Percentiles rank a stretch among this genome's conserved stretches.
Evolutionary conservation across 768 basidiomycete genomes (phyloP).

Genomic region (Lactarius pseudohatsudake): DNA sequence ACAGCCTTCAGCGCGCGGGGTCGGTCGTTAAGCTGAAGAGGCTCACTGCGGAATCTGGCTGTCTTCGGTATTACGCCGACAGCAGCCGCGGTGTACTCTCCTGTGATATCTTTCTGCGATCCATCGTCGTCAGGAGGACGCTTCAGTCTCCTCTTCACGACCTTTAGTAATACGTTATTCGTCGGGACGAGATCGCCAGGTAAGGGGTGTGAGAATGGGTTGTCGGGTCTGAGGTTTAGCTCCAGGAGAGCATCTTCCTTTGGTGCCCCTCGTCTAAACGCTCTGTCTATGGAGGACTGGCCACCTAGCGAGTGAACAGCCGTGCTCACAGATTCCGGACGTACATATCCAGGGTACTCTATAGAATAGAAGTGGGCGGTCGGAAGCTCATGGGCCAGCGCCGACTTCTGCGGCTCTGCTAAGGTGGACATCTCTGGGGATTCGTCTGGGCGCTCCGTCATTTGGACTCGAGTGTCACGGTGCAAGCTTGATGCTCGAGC

Average conservation of each 20-base stretch:
- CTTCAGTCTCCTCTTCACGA: conserved; percentile 71
- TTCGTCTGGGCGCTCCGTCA: conserved; percentile 4
- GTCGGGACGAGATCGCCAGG: conserved; percentile 75
- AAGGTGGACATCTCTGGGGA: background rate
- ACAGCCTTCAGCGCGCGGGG: background rate
- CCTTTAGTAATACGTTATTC: conserved; percentile 80
- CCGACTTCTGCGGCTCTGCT: conserved; percentile 27
- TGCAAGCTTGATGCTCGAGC: background rate
- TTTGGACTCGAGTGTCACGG: background rate
- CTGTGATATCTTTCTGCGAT: conserved; percentile 38
- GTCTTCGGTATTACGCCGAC: conserved; percentile 80
- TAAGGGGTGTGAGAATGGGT: conserved; percentile 81
- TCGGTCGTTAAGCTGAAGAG: background rate
- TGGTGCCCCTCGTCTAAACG: conserved; percentile 69
- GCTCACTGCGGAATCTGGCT: conserved; percentile 84
- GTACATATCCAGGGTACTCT: conserved; percentile 90
- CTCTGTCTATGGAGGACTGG: conserved; percentile 65
- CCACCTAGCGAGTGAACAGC: conserved; percentile 71
- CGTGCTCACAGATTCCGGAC: conserved; percentile 53
- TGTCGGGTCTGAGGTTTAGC: conserved; percentile 68
- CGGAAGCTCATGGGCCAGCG: conserved; percentile 49
- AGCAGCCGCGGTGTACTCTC: conserved; percentile 74
- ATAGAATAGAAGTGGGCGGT: conserved; percentile 69
- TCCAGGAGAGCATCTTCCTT: conserved; percentile 70
- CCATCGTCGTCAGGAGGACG: conserved; percentile 29